phyloP scores from a whole-genome alignment of 805 yeast species.

The Metschnikowia chrysomelidarum region DNA sequence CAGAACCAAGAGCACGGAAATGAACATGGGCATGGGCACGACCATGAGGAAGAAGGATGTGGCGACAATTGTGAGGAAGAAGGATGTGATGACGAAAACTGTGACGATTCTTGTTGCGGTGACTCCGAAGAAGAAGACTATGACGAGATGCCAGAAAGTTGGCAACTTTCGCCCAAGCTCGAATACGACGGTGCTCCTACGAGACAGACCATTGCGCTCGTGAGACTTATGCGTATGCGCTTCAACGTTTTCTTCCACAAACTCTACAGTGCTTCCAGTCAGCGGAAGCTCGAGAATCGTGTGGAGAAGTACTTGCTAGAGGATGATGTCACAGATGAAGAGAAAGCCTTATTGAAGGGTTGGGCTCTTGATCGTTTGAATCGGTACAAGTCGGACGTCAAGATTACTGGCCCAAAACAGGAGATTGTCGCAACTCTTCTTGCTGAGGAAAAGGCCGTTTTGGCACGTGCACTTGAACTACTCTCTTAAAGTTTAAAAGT shows the following conservation, averaged over 20 bases:
- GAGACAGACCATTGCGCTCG: conserved; percentile 30
- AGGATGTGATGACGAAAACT: conserved; percentile 14
- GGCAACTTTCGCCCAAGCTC: conserved; percentile 46
- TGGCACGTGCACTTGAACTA: conserved; percentile 14
- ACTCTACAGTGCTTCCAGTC: conserved; percentile 20
- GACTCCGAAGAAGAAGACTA: not conserved
- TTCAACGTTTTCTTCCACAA: conserved; percentile 27
- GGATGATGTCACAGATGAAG: conserved; percentile 10
- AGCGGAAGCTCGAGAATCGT: conserved; percentile 21
- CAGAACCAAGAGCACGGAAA: conserved; percentile 18
- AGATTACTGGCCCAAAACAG: conserved; percentile 12
- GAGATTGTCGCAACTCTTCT: conserved; percentile 20
- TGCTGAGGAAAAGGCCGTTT: conserved; percentile 27
- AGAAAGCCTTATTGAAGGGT: conserved; percentile 15
- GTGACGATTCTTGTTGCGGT: conserved; percentile 1
- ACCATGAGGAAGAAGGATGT: conserved; percentile 19
- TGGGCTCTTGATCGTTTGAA: conserved; percentile 30
- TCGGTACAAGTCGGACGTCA: conserved; percentile 17
- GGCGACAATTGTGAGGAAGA: conserved; percentile 16
- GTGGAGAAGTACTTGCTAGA: conserved; percentile 21
- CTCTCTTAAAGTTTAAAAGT: no score
- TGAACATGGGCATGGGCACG: conserved; percentile 10
- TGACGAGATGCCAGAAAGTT: conserved; percentile 32
- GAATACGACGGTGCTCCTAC: conserved; percentile 44
- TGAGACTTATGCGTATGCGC: conserved; percentile 25